Percentiles rank a stretch among this genome's conserved stretches.
phyloP scores from a whole-genome alignment of 2,329 filamentous ascomycete species.

The Helotiales sp. region DNA sequence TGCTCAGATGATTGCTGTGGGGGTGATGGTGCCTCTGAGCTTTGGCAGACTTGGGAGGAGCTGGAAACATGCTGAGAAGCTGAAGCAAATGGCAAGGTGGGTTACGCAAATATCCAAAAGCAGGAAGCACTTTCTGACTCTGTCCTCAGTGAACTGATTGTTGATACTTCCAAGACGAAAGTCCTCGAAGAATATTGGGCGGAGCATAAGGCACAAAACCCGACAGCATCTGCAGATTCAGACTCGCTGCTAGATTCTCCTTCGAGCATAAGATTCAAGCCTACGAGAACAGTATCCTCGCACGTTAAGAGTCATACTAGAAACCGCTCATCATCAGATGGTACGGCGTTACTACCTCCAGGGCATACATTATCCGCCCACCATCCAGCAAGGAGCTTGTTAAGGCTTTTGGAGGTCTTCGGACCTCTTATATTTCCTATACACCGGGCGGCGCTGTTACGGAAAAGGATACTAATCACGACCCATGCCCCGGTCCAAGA shows the following conservation, averaged over 20 bases:
- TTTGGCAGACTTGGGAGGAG: constrained; percentile 82
- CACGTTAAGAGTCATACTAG: constrained; percentile 47
- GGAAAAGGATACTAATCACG: constrained; percentile 86
- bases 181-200: constrained; percentile 82
- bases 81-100: constrained; percentile 75
- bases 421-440: constrained; percentile 91
- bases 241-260: constrained; percentile 36
- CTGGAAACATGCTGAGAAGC: constrained; percentile 79
- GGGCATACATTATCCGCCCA: constrained; percentile 70
- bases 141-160: constrained; percentile 55
- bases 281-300: constrained; percentile 32
- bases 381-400: constrained; percentile 85
- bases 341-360: constrained; percentile 55
- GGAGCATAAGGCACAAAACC: constrained; percentile 46
- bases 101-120: constrained; percentile 16
- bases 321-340: constrained; percentile 63
- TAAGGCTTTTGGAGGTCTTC: constrained; percentile 75
- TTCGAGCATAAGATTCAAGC: constrained; percentile 46
- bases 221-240: constrained; percentile 19
- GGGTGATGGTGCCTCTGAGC: constrained; percentile 81
- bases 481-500: constrained; percentile 82
- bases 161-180: constrained; percentile 61
- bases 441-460: constrained; percentile 79
- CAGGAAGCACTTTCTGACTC: background rate
- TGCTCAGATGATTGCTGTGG: constrained; percentile 90